Conservation (phyloP, 129 eudicot genomes). For the Flaveria ramosissima region DNA sequence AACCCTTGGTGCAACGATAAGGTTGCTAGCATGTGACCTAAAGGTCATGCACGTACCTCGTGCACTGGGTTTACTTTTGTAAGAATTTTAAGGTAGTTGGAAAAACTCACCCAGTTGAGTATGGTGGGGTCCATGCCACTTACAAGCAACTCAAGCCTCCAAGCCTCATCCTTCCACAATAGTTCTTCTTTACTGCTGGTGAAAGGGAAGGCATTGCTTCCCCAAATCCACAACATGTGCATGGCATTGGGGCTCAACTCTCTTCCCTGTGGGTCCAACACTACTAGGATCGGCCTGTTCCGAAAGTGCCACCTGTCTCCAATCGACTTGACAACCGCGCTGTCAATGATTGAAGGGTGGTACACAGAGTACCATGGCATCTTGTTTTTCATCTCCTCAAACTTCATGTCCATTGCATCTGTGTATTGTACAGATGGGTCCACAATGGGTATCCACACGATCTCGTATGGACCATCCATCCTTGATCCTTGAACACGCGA, state of each 20-base stretch:
- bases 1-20: no score
- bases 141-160: slow-evolving; percentile 62
- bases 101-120: slow-evolving; percentile 46
- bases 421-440: slow-evolving; percentile 45
- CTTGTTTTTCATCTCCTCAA: slow-evolving; percentile 39
- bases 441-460: slow-evolving; percentile 59
- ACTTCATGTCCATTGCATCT: slow-evolving; percentile 33
- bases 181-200: slow-evolving; percentile 45
- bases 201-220: slow-evolving; percentile 56
- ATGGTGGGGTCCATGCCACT: slow-evolving; percentile 50
- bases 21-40: no score
- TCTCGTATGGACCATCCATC: slow-evolving; percentile 41
- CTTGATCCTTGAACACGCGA: slow-evolving; percentile 41
- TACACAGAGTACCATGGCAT: slow-evolving; percentile 67
- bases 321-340: slow-evolving; percentile 38
- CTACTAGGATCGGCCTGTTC: slow-evolving; percentile 57
- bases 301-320: slow-evolving; percentile 59
- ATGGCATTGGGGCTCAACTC: slow-evolving; percentile 59
- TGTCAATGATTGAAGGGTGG: slow-evolving; percentile 50
- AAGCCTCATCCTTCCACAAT: slow-evolving; percentile 55
- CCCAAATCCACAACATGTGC: slow-evolving; percentile 77
- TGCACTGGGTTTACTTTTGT: no score
- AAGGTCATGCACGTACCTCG: no score
- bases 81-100: not conserved
- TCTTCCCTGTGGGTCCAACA: slow-evolving; percentile 55